Evolutionary conservation across 805 yeast genomes (phyloP).

Genomic region (Maudiozyma saulgeensis): DNA sequence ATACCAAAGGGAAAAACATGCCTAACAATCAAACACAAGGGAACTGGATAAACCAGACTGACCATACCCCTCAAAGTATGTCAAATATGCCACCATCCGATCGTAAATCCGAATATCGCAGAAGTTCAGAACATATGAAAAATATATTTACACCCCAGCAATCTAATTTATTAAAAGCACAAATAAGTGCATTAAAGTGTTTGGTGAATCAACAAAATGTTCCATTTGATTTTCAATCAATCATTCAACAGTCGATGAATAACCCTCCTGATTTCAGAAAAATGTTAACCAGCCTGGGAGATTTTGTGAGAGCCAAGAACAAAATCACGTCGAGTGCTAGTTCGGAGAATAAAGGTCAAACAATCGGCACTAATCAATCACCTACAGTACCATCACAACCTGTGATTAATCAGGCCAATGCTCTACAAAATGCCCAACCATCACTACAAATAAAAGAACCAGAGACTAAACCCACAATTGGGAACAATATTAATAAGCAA

Average conservation of each 20-base stretch:
- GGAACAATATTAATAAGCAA: too few relatives aligned
- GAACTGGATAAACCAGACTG: neutral
- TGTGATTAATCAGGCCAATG: neutral
- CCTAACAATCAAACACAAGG: neutral
- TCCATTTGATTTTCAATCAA: constrained; percentile 19
- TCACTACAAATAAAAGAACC: too few relatives aligned
- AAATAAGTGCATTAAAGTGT: constrained; percentile 28
- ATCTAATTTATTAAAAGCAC: constrained; percentile 27
- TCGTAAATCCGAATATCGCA: neutral
- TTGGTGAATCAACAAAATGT: constrained; percentile 24
- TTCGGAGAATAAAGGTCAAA: neutral
- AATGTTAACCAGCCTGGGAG: constrained; percentile 23
- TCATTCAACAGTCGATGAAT: constrained; percentile 24
- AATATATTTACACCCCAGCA: constrained; percentile 24
- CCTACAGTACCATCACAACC: neutral
- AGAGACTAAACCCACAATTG: too few relatives aligned
- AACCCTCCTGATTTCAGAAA: constrained; percentile 28
- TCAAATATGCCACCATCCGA: neutral
- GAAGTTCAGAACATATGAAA: constrained; percentile 4
- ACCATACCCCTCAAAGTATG: too few relatives aligned
- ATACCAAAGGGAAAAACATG: neutral
- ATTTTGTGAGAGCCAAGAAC: constrained; percentile 15
- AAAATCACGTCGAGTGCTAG: neutral
- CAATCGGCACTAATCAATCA: neutral
- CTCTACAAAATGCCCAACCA: neutral